Conservation (phyloP, 306 rosid genomes). For the Phaseolus lunatus region DNA sequence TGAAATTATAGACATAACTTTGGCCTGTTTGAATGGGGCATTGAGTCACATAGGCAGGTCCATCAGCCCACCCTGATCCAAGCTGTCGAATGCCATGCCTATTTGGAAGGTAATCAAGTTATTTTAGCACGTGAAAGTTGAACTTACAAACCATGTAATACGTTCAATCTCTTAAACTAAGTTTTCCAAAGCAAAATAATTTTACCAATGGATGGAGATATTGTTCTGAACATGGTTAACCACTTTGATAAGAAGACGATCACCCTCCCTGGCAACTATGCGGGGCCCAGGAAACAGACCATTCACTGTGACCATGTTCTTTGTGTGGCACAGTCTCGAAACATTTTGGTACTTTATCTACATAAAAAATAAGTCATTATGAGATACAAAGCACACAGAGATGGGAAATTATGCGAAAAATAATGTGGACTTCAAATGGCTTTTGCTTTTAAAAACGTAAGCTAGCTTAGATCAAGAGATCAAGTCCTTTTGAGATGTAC, state of each 20-base stretch:
- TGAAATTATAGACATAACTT: conserved; percentile 71
- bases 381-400: neutral
- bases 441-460: neutral
- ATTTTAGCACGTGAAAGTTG: conserved; percentile 8
- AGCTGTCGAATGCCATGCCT: conserved; percentile 51
- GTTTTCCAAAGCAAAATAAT: neutral
- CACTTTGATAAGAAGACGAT: conserved; percentile 9
- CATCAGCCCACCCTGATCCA: conserved; percentile 71
- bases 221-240: neutral
- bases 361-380: conserved; percentile 1
- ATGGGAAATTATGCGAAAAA: neutral
- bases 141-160: neutral
- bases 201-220: conserved; percentile 28
- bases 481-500: neutral
- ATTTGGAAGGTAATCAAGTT: conserved; percentile 9
- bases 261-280: neutral
- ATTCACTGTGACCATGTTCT: conserved; percentile 8
- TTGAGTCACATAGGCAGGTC: conserved; percentile 71
- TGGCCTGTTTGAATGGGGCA: conserved; percentile 73
- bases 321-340: neutral
- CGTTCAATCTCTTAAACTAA: neutral
- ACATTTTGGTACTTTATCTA: conserved; percentile 50
- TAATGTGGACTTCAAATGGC: neutral
- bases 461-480: neutral
- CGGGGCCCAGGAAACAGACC: neutral